phyloP scores from a whole-genome alignment of 2,329 filamentous ascomycete species.

The Aspergillus texensis region DNA sequence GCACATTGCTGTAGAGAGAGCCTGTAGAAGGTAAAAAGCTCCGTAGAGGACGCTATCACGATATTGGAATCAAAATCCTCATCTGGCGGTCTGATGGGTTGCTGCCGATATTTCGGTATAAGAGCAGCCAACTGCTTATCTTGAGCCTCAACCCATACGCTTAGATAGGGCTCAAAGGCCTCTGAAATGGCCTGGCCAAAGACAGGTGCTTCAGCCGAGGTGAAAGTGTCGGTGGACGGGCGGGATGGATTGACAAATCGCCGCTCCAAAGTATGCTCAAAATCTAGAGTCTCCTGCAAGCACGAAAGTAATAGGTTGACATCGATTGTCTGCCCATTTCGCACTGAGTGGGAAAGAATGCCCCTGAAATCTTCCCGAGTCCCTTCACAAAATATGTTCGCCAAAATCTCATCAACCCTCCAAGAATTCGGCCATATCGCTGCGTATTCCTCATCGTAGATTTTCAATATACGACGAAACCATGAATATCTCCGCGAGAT shows the following conservation, averaged over 20 bases:
- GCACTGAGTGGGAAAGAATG: conserved; percentile 85
- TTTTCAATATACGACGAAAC: conserved; percentile 95
- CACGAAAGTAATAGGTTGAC: conserved; percentile 87
- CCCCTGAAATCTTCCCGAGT: conserved; percentile 94
- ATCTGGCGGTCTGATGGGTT: conserved; percentile 77
- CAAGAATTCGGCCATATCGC: conserved; percentile 83
- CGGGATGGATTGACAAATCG: conserved; percentile 72
- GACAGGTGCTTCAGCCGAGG: conserved; percentile 73
- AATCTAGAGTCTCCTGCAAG: conserved; percentile 93
- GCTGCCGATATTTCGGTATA: conserved; percentile 83
- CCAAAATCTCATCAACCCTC: conserved; percentile 87
- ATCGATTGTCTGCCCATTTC: conserved; percentile 78
- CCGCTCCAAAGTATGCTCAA: conserved; percentile 87
- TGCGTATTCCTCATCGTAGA: conserved; percentile 90
- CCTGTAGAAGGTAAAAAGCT: conserved; percentile 97
- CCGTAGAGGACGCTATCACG: conserved; percentile 90
- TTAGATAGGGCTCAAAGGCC: conserved; percentile 95
- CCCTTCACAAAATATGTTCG: conserved; percentile 91
- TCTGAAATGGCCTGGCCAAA: conserved; percentile 93
- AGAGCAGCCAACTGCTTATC: conserved; percentile 82
- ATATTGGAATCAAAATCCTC: conserved; percentile 91
- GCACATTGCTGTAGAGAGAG: conserved; percentile 91
- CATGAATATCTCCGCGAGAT: conserved; percentile 93
- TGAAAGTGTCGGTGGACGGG: conserved; percentile 86
- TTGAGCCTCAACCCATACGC: conserved; percentile 95